phyloP scores from a whole-genome alignment of 2,329 filamentous ascomycete species.

The Stagonosporopsis rhizophila region DNA sequence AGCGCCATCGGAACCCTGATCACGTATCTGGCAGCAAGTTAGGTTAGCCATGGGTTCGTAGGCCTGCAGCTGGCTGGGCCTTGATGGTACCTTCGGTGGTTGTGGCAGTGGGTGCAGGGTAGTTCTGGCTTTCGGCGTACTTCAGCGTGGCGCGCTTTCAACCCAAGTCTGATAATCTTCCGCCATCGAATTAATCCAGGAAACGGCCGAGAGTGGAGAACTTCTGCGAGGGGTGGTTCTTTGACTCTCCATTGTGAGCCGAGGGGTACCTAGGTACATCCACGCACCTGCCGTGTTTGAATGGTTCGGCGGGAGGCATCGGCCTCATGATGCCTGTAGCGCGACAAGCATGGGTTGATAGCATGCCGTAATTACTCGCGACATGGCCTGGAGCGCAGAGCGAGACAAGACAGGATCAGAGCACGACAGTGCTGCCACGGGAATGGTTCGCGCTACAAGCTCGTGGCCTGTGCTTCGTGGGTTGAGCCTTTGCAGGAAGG shows the following conservation, averaged over 20 bases:
- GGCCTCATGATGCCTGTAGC: constrained; percentile 23
- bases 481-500: constrained; percentile 26
- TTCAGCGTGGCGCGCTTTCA: constrained; percentile 10
- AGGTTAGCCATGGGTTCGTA: constrained; percentile 2
- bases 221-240: constrained; percentile 24
- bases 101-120: constrained; percentile 22
- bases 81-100: constrained; percentile 5
- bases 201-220: constrained; percentile 34
- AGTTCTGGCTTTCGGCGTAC: constrained; percentile 16
- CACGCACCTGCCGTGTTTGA: constrained; percentile 38
- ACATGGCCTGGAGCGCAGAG: constrained; percentile 14
- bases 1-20: constrained; percentile 31
- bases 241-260: constrained; percentile 27
- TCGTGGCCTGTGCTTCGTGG: constrained; percentile 33
- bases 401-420: constrained; percentile 28
- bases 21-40: constrained; percentile 11
- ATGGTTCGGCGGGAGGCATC: constrained; percentile 22
- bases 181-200: constrained; percentile 24
- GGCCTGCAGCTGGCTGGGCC: background rate
- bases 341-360: constrained; percentile 24
- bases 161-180: constrained; percentile 24
- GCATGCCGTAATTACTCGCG: constrained; percentile 26
- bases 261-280: constrained; percentile 27
- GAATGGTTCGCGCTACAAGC: constrained; percentile 45
- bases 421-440: constrained; percentile 29